Evolutionary conservation across 306 rosid genomes (phyloP).

Genomic region (Canavalia ensiformis): DNA sequence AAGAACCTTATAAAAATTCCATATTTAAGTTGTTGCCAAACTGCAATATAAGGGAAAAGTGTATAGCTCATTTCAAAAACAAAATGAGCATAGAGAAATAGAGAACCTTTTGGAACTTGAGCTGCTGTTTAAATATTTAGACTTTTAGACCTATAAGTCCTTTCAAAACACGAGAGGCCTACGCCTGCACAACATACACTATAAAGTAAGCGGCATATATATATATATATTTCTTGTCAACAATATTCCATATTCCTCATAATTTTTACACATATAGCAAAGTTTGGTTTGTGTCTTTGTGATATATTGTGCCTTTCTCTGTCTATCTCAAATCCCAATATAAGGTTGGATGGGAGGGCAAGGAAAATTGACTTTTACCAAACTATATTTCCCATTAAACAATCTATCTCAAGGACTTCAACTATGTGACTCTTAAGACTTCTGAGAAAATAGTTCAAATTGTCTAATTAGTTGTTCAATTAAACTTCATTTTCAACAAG

Average conservation of each 20-base stretch:
- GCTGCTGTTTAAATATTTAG: not conserved
- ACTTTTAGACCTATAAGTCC: not conserved
- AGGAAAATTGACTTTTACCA: not conserved
- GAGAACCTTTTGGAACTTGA: slow-evolving; percentile 34
- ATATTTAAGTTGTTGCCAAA: not conserved
- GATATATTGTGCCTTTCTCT: not conserved
- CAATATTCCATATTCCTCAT: slow-evolving; percentile 23
- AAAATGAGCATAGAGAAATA: not conserved
- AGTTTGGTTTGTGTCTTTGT: slow-evolving; percentile 7
- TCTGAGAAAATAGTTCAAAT: not conserved
- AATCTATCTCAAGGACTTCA: not conserved
- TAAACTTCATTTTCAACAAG: not conserved
- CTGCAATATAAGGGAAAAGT: not conserved
- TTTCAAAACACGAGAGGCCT: slow-evolving; percentile 1
- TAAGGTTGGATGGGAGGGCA: not conserved
- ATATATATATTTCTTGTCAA: not conserved
- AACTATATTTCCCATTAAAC: not conserved
- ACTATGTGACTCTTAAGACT: not conserved
- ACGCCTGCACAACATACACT: not conserved
- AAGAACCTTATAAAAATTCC: not conserved
- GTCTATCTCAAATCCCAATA: slow-evolving; percentile 3
- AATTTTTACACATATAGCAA: not conserved
- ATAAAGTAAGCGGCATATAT: not conserved
- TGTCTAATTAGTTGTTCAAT: not conserved
- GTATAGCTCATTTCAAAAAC: not conserved